Evolutionary conservation across 2,329 filamentous ascomycete genomes (phyloP).

Genomic region (Apiospora saccharicola): DNA sequence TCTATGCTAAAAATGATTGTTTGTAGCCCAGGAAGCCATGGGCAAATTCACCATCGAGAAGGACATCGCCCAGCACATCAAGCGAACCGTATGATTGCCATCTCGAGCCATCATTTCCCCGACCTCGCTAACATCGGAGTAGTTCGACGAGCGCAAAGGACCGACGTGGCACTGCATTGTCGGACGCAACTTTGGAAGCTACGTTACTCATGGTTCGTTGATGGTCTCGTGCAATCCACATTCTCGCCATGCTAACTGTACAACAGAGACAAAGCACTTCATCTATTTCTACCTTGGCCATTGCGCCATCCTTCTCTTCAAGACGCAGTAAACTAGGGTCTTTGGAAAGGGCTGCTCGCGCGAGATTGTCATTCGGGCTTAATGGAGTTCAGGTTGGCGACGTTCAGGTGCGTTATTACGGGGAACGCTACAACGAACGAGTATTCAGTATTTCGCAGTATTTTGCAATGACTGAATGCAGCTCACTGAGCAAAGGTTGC

Average conservation of each 20-base stretch:
- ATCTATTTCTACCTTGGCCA: slow-evolving; percentile 99
- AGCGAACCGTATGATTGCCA: slow-evolving; percentile 55
- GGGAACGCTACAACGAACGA: neutral
- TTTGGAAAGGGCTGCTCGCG: neutral
- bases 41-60: slow-evolving; percentile 69
- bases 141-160: slow-evolving; percentile 98
- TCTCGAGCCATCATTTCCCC: slow-evolving; percentile 17
- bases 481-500: neutral
- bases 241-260: slow-evolving; percentile 18
- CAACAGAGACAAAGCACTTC: slow-evolving; percentile 96
- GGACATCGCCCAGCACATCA: slow-evolving; percentile 50
- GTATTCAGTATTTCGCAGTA: neutral
- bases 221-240: slow-evolving; percentile 3
- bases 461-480: slow-evolving; percentile 9
- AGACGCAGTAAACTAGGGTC: slow-evolving; percentile 77
- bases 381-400: slow-evolving; percentile 15
- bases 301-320: slow-evolving; percentile 97
- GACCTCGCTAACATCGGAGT: slow-evolving; percentile 28
- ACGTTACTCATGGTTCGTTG: slow-evolving; percentile 89
- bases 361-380: slow-evolving; percentile 4
- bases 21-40: slow-evolving; percentile 68
- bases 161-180: slow-evolving; percentile 99
- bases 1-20: slow-evolving; percentile 31
- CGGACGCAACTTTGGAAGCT: slow-evolving; percentile 97
- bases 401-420: neutral